Base-by-base conservation (phyloP, 768 basidiomycete genomes). In the Udeniomyces megalosporus region DNA sequence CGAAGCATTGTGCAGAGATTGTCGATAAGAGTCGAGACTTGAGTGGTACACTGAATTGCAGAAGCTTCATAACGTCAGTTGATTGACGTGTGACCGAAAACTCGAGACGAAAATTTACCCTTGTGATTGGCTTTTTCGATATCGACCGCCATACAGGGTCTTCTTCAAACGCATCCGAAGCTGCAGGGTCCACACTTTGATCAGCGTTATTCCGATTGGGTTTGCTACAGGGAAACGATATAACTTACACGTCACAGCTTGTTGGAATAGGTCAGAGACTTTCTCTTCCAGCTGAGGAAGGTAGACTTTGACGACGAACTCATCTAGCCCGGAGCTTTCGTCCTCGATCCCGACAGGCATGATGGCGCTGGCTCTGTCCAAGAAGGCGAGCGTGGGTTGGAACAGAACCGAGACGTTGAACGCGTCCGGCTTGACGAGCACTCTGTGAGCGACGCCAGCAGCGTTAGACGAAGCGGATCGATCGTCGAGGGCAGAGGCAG, bases 331-430 rank as follows among this genome's bases (percentile, higher is more conserved):
- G 8, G 53, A 53, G 29, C 86, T 83, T 2, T 82, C 79, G 24
- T 50, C 42, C 51, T 64, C 57, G 20, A 64, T 49, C 55, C 80
- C 77, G 24, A 80, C 79, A 1, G 91, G 89, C 31, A 95, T 75
- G 29, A 85, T 76, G 28, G 82, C 80, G 46, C 82, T 76, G 26
- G 89, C 79, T 6, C 84, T 80, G 58, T 84, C 80, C 61, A 96
- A 77, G 72, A 92, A 97, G 0, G 84, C 77, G 24, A 95, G 76
- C 14, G 91, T 93, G 0, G 95, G 93, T 66, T 88, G 87, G 73
- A 97, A 96, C n/a, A 99, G 78, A 17, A 89, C 81, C 54, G 83
- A 86, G 59, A 96, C 88, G 74, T 93, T 89, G 76, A 96, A 96
- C 2, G 90, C 88, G 70, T 96, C 86, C 1, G 95, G 86, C 51